Evolutionary conservation across 306 rosid species (phyloP), one percentile per base, ranked within the genome.

Genomic region (Ceratonia siliqua): DNA sequence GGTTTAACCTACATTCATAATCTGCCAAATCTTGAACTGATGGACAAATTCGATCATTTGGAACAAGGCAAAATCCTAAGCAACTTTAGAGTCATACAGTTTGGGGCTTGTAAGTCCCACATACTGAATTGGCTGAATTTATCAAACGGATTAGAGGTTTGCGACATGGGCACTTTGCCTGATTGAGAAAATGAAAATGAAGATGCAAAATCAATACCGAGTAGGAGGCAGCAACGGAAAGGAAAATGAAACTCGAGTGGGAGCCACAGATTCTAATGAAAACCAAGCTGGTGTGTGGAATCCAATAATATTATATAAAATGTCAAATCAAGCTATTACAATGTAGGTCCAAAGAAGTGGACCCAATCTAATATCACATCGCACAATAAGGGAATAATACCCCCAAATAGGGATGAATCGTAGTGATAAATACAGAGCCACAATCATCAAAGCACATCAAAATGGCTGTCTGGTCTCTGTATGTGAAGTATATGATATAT

Each of bases 81-180:
- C 72, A 63, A 54, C 67, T 76, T 80, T 85, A 35, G 90, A 74
- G 68, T 94, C 97, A 1, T 78, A 83, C 39, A 88, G 83, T 12
- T 91, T 91, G 85, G 90, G 98, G 81, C 91, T 94, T 85, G 88
- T 89, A 73, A 94, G 97, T 74, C 97, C 97, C 38, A 15, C 1
- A 46, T 21, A 13, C 0, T 6, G 30, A 52, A 52, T 0, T 2
- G 5, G 14, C 8, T 6, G 11, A 15, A 18, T n/a, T n/a, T n/a
- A n/a, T n/a, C n/a, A n/a, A n/a, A n/a, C n/a, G n/a, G n/a, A n/a
- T n/a, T n/a, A 13, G 2, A 8, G 30, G 1, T 20, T 8, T 22
- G 0, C n/a, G 14, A 2, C 30, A 53, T 21, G 35, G 12, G 6
- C 13, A 64, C 32, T 17, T 17, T 62, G 8, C 68, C 28, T 11